Evolutionary conservation across 2,329 filamentous ascomycete species (phyloP).

Genomic region (Zalaria obscura): DNA sequence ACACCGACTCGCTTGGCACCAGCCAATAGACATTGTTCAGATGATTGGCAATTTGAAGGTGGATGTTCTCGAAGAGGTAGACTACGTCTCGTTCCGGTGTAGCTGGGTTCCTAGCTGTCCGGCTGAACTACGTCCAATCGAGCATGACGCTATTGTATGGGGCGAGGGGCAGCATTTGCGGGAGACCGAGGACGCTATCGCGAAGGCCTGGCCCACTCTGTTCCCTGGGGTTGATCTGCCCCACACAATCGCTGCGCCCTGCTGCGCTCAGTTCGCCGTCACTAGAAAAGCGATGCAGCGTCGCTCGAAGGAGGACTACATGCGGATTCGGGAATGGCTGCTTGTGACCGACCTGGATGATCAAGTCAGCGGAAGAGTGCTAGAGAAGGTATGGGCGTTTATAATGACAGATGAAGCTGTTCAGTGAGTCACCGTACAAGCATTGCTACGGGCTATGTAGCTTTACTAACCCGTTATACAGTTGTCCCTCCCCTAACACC

Average conservation of each 20-base stretch:
- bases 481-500: slow-evolving; percentile 1
- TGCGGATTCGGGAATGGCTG: slow-evolving; percentile 45
- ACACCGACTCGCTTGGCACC: background rate
- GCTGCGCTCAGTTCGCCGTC: slow-evolving; percentile 47
- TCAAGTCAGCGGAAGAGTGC: slow-evolving; percentile 1
- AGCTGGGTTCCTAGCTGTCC: background rate
- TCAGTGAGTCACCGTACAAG: background rate
- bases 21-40: background rate
- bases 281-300: slow-evolving; percentile 36
- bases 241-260: slow-evolving; percentile 1
- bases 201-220: slow-evolving; percentile 2
- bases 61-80: background rate
- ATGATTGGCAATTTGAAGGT: background rate
- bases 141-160: slow-evolving; percentile 1
- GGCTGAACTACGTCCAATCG: slow-evolving; percentile 13
- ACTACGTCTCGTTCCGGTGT: background rate
- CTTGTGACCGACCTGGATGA: background rate
- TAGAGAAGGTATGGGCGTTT: slow-evolving; percentile 1
- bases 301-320: slow-evolving; percentile 39
- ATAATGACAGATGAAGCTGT: background rate
- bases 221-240: slow-evolving; percentile 4
- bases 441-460: background rate
- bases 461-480: background rate
- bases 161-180: background rate
- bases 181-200: slow-evolving; percentile 1